A percentile compares a stretch with the other conserved stretches of the same genome.
phyloP scores from a whole-genome alignment of 1,284 basidiomycete species.

The Leccinum subrobustum region DNA sequence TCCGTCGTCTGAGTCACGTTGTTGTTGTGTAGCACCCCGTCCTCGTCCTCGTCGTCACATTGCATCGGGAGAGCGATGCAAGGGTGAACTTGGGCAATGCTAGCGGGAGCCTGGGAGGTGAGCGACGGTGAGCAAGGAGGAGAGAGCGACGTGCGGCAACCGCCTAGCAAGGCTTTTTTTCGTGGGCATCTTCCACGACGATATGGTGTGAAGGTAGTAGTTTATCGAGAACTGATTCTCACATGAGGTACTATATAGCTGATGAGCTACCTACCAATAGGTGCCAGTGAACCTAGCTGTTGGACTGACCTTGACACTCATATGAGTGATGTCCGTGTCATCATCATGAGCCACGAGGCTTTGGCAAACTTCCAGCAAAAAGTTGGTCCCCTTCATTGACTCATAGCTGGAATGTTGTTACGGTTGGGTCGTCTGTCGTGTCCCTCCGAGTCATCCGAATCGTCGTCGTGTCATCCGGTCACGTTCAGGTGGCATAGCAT shows the following conservation, averaged over 20 bases:
- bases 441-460: too few relatives aligned
- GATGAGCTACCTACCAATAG: not conserved
- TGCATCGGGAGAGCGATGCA: too few relatives aligned
- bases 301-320: constrained; percentile 8
- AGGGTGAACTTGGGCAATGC: too few relatives aligned
- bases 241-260: constrained; percentile 1
- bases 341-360: constrained; percentile 4
- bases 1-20: too few relatives aligned
- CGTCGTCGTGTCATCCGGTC: too few relatives aligned
- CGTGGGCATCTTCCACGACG: not conserved
- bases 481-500: too few relatives aligned
- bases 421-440: too few relatives aligned
- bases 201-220: not conserved
- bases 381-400: not conserved
- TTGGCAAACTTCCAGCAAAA: not conserved
- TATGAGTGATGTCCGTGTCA: constrained; percentile 5
- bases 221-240: not conserved
- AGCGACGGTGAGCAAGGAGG: too few relatives aligned
- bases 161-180: constrained; percentile 1
- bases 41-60: too few relatives aligned
- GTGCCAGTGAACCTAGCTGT: not conserved
- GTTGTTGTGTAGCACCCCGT: too few relatives aligned
- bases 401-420: not conserved
- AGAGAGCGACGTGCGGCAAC: too few relatives aligned
- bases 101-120: too few relatives aligned